Evolutionary conservation across 208 protist species (phyloP).

Genomic region (Porcisia hertigi): DNA sequence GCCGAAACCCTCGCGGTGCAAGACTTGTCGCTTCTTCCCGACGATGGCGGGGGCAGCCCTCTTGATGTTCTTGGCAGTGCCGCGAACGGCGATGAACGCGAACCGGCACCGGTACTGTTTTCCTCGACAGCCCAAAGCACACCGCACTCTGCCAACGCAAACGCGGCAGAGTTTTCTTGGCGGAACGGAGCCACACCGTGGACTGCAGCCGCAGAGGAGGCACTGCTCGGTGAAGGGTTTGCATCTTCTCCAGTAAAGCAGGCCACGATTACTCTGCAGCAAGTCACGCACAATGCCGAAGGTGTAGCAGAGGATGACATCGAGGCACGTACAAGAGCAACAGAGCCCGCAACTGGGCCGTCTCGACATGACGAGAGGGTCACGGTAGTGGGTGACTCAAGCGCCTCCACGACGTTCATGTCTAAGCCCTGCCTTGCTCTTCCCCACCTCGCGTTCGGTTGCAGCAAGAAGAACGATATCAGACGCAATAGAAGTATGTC

Average conservation of each 20-base stretch:
- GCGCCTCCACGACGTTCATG: background rate
- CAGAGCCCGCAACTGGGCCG: background rate
- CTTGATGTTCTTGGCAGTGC: background rate
- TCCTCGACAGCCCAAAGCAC: slow-evolving; percentile 3
- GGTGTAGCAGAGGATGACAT: background rate
- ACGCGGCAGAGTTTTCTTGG: background rate
- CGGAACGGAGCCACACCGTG: background rate
- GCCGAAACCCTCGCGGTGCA: slow-evolving; percentile 36
- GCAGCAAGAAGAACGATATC: background rate
- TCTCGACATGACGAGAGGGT: background rate
- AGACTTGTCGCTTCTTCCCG: slow-evolving; percentile 33
- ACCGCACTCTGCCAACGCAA: background rate
- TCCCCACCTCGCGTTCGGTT: background rate
- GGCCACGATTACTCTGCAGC: slow-evolving; percentile 19
- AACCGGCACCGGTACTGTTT: background rate
- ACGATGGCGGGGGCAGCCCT: slow-evolving; percentile 3
- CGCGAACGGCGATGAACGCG: background rate
- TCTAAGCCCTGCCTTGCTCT: background rate
- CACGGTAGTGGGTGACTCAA: background rate
- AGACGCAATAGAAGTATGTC: background rate
- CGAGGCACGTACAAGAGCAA: background rate
- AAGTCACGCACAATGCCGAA: background rate
- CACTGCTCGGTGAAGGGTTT: slow-evolving; percentile 20
- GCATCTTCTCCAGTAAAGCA: slow-evolving; percentile 20
- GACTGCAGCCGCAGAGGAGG: slow-evolving; percentile 6